Percentiles rank a stretch among this genome's conserved stretches.
phyloP scores from a whole-genome alignment of 192 early-diverging fungal genomes.

The Geosiphon pyriformis region DNA sequence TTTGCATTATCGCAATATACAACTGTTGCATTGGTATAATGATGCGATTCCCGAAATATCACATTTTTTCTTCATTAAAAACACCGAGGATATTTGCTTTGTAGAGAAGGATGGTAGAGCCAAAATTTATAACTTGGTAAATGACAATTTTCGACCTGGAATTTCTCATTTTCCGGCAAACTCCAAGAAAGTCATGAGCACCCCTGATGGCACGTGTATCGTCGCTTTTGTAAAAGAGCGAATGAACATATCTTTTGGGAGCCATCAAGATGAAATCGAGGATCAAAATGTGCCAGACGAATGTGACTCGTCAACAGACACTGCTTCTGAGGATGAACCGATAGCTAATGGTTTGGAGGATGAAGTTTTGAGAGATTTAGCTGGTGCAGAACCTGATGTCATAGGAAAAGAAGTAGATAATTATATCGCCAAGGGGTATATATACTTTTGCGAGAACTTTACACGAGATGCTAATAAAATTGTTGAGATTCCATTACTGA shows the following conservation, averaged over 20 bases:
- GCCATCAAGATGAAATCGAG: too few relatives aligned
- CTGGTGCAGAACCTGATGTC: too few relatives aligned
- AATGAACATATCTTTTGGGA: too few relatives aligned
- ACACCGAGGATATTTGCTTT: conserved; percentile 19
- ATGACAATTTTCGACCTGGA: conserved; percentile 14
- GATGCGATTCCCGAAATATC: conserved; percentile 3
- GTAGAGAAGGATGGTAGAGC: conserved; percentile 13
- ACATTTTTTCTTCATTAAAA: conserved; percentile 23
- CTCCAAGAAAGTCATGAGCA: not conserved
- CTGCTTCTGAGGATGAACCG: too few relatives aligned
- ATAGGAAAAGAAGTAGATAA: too few relatives aligned
- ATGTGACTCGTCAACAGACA: too few relatives aligned
- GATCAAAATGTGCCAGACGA: too few relatives aligned
- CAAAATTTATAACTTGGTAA: conserved; percentile 15
- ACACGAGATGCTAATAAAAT: conserved; percentile 1
- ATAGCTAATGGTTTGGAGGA: too few relatives aligned
- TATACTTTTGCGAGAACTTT: conserved; percentile 8
- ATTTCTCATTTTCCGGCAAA: conserved; percentile 14
- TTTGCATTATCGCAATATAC: conserved; percentile 18
- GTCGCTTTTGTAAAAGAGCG: conserved; percentile 11
- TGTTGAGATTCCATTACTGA: conserved; percentile 1
- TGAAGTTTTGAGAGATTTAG: too few relatives aligned
- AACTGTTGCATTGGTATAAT: conserved; percentile 21
- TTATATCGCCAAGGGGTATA: not conserved
- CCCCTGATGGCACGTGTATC: conserved; percentile 21